Evolutionary conservation across 768 basidiomycete genomes (phyloP).

Genomic region (Zangia roseola): DNA sequence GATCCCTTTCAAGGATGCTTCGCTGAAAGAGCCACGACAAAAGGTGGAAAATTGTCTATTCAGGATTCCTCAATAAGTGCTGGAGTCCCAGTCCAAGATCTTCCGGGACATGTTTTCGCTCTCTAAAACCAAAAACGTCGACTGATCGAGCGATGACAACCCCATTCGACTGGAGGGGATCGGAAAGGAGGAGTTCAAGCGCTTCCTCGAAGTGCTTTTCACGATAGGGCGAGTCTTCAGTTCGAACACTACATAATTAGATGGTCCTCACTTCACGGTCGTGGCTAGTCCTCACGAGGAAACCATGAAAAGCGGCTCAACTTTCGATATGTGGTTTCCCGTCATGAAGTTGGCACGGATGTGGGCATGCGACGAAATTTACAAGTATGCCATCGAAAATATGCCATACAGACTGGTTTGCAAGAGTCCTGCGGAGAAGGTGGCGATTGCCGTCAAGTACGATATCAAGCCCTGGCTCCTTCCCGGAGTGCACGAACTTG

Average conservation of each 20-base stretch:
- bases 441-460: slow-evolving; percentile 31
- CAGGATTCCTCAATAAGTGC: slow-evolving; percentile 22
- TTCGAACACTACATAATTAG: background rate
- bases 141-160: slow-evolving; percentile 20
- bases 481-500: slow-evolving; percentile 25
- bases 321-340: slow-evolving; percentile 36
- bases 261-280: background rate
- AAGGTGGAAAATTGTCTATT: slow-evolving; percentile 30
- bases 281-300: background rate
- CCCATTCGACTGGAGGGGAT: slow-evolving; percentile 26
- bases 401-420: slow-evolving; percentile 18
- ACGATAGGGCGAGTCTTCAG: slow-evolving; percentile 8
- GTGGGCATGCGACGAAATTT: slow-evolving; percentile 36
- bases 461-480: slow-evolving; percentile 36
- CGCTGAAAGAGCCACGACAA: background rate
- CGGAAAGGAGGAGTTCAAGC: slow-evolving; percentile 24
- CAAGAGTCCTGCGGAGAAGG: slow-evolving; percentile 24
- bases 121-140: slow-evolving; percentile 9
- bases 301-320: background rate
- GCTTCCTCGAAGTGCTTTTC: slow-evolving; percentile 25
- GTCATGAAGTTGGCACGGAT: slow-evolving; percentile 39
- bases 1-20: background rate
- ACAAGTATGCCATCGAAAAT: slow-evolving; percentile 28
- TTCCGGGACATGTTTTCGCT: slow-evolving; percentile 29
- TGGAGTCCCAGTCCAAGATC: slow-evolving; percentile 26